Base-by-base conservation (phyloP, 768 basidiomycete genomes). In the Boletus reticulatus region DNA sequence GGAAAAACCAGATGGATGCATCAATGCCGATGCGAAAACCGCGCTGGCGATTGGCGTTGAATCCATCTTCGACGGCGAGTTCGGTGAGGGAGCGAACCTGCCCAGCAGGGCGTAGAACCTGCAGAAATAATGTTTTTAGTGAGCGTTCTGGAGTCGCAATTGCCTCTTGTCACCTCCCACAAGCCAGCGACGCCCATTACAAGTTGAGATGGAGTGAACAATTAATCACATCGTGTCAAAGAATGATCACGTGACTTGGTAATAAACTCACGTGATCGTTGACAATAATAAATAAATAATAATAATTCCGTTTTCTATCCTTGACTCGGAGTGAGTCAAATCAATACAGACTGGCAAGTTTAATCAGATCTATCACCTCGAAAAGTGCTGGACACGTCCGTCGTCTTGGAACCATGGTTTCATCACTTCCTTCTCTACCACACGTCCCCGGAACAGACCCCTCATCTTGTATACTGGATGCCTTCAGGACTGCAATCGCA, bases 1-100 rank as follows among this genome's bases (percentile, higher is more conserved):
- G 91, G 57, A 87, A 89, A 66, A 89, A 88, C 88, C 88, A 90
- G 52, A 92, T 71, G 71, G 76, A 87, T 17, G 91, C 91, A 65
- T 96, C 94, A 45, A 95, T 92, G 4, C 94, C 94, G 31, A 96
- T 75, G 20, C 90, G 83, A 59, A 87, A 88, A 9, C 91, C 92
- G 43, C 92, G 81, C 32, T 82, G 73, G 20, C 81, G 77, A 63
- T 91, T 91, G 19, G 79, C 75, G 50, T 83, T 77, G 66, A 93
- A 91, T 0, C 92, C 91, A 50, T 93, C 85, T 32, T 77, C 76
- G 29, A 91, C 82, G 1, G 91, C 81, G 27, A 94, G 74, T 46
- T 91, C 82, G 0, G 89, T 89, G 37, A 94, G 73, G 11, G 94
- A 93, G 31, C 89, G 84, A 11, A 78, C 76, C 62, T 84, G 77